Conservation (phyloP, 306 rosid genomes). For the Malus domestica region ASM211411v1 NC_041801.1:4460001-4460500, state of each 20-base stretch:
- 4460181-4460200: background rate
- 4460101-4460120: conserved; percentile 10
- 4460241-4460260: conserved; percentile 19
- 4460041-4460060: conserved; percentile 33
- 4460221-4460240: conserved; percentile 10
- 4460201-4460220: conserved; percentile 13
- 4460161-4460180: conserved; percentile 15
- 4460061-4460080: conserved; percentile 14
- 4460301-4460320: conserved; percentile 29
- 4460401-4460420: conserved; percentile 36
- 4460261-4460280: conserved; percentile 4
- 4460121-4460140: conserved; percentile 12
- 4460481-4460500: conserved; percentile 51
- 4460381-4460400: conserved; percentile 29
- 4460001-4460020: conserved; percentile 27
- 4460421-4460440: conserved; percentile 36
- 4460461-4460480: conserved; percentile 50
- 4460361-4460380: conserved; percentile 15
- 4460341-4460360: conserved; percentile 15
- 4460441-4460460: conserved; percentile 20
- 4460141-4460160: conserved; percentile 2
- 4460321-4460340: conserved; percentile 16
- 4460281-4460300: conserved; percentile 40
- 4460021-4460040: conserved; percentile 46
- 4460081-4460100: conserved; percentile 33